Conservation (phyloP, 148 eudicot genomes). For the Fagopyrum tataricum region DNA sequence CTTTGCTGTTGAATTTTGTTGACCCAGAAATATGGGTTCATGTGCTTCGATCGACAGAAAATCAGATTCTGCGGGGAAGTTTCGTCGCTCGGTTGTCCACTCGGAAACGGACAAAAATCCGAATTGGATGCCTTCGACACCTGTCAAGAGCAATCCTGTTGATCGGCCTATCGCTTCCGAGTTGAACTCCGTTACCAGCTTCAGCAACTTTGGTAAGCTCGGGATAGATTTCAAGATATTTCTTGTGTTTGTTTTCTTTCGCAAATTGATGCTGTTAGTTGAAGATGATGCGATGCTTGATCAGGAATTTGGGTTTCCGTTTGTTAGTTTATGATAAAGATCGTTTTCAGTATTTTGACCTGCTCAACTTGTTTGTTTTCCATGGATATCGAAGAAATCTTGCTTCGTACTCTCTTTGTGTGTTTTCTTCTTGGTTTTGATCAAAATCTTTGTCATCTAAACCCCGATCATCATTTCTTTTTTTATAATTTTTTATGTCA, state of each 20-base stretch:
- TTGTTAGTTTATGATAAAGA: too few relatives aligned
- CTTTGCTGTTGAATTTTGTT: not conserved
- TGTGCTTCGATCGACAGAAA: slow-evolving; percentile 12
- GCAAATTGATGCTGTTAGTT: not conserved
- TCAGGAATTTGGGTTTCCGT: not conserved
- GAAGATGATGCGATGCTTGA: not conserved
- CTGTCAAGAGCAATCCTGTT: not conserved
- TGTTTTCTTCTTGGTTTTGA: not conserved
- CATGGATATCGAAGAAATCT: not conserved
- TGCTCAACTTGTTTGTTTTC: not conserved
- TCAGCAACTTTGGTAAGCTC: not conserved
- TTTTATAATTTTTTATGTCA: not conserved
- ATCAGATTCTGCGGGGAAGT: not conserved
- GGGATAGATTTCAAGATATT: not conserved
- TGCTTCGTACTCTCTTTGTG: not conserved
- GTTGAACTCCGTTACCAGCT: not conserved
- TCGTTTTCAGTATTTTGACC: not conserved
- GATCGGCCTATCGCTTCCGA: not conserved
- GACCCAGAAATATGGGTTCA: slow-evolving; percentile 8
- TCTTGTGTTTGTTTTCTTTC: not conserved
- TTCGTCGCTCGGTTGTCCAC: not conserved
- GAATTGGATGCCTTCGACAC: slow-evolving; percentile 11
- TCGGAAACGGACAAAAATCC: slow-evolving; percentile 8
- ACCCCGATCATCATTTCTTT: not conserved
- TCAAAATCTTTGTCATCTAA: not conserved